Evolutionary conservation across 805 yeast species (phyloP).

Genomic region (Cyberlindnera misumaiensis): DNA sequence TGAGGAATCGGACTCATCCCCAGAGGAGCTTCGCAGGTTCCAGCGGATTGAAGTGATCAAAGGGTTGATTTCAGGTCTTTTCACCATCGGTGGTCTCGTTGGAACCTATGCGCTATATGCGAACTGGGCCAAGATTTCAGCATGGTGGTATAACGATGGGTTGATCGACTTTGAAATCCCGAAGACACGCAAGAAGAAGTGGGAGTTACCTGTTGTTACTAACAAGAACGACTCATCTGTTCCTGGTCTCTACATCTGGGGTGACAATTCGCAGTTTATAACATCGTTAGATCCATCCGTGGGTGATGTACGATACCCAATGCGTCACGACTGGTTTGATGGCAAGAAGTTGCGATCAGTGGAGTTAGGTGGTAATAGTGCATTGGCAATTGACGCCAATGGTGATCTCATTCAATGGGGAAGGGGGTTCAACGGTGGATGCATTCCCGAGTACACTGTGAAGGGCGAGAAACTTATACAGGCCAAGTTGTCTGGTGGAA

Average conservation of each 20-base stretch:
- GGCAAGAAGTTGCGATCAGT: slow-evolving; percentile 51
- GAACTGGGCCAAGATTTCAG: slow-evolving; percentile 25
- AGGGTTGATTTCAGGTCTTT: slow-evolving; percentile 13
- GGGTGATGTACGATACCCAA: slow-evolving; percentile 43
- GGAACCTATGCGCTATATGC: slow-evolving; percentile 9
- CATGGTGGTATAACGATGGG: slow-evolving; percentile 25
- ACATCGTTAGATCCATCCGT: slow-evolving; percentile 23
- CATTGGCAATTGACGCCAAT: slow-evolving; percentile 49
- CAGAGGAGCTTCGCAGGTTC: slow-evolving; percentile 13
- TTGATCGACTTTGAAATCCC: slow-evolving; percentile 17
- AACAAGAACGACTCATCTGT: slow-evolving; percentile 31
- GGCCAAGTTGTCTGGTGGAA: slow-evolving; percentile 47
- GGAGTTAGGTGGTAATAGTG: slow-evolving; percentile 37
- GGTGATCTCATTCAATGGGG: slow-evolving; percentile 79
- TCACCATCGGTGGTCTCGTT: slow-evolving; percentile 13
- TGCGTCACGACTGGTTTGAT: slow-evolving; percentile 59
- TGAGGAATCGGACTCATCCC: slow-evolving; percentile 4
- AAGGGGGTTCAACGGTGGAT: slow-evolving; percentile 28
- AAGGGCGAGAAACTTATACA: slow-evolving; percentile 39
- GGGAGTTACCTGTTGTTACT: slow-evolving; percentile 26
- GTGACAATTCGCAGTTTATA: slow-evolving; percentile 39
- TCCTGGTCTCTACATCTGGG: slow-evolving; percentile 63
- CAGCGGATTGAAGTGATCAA: slow-evolving; percentile 14
- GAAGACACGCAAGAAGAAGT: slow-evolving; percentile 15
- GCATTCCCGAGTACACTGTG: slow-evolving; percentile 31